Conservation (phyloP, 768 basidiomycete species). For the Lentinula aciculospora region DNA sequence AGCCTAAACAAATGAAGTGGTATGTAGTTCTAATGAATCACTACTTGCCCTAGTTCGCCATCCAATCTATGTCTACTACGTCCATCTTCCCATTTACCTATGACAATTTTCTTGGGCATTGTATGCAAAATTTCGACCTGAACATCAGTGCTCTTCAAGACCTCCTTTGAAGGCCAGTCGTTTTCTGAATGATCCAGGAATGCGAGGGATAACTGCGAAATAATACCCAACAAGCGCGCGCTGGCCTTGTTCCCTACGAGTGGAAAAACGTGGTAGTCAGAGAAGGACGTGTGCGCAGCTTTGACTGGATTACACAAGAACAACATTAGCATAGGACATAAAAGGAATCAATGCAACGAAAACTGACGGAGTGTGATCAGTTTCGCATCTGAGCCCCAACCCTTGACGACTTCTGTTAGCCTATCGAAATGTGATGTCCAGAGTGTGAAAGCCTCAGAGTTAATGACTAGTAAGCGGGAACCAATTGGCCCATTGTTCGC, state of each 20-base stretch:
- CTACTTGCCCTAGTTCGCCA: slow-evolving; percentile 38
- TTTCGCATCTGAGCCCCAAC: slow-evolving; percentile 46
- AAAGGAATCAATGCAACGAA: not conserved
- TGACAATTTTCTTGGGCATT: slow-evolving; percentile 31
- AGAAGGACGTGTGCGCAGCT: slow-evolving; percentile 40
- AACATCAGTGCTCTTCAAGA: not conserved
- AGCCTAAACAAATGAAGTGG: no score
- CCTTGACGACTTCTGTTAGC: slow-evolving; percentile 43
- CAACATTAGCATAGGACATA: not conserved
- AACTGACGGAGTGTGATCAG: slow-evolving; percentile 45
- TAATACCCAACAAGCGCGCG: slow-evolving; percentile 26
- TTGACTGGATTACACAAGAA: slow-evolving; percentile 24
- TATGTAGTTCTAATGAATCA: slow-evolving; percentile 24
- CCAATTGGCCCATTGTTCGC: slow-evolving; percentile 12
- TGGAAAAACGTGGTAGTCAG: slow-evolving; percentile 43
- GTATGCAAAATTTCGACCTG: slow-evolving; percentile 23
- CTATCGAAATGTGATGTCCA: slow-evolving; percentile 73
- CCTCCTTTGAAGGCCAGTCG: slow-evolving; percentile 23
- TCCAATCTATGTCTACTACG: slow-evolving; percentile 36
- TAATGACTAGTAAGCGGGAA: slow-evolving; percentile 58
- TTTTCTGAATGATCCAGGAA: slow-evolving; percentile 31
- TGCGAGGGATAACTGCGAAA: slow-evolving; percentile 30
- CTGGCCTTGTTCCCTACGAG: slow-evolving; percentile 28
- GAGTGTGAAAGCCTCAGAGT: slow-evolving; percentile 72
- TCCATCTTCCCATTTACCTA: slow-evolving; percentile 40